Percentiles rank a stretch among this genome's conserved stretches.
Conservation (phyloP, 148 eudicot genomes). For the Pouteria glomerata region DNA sequence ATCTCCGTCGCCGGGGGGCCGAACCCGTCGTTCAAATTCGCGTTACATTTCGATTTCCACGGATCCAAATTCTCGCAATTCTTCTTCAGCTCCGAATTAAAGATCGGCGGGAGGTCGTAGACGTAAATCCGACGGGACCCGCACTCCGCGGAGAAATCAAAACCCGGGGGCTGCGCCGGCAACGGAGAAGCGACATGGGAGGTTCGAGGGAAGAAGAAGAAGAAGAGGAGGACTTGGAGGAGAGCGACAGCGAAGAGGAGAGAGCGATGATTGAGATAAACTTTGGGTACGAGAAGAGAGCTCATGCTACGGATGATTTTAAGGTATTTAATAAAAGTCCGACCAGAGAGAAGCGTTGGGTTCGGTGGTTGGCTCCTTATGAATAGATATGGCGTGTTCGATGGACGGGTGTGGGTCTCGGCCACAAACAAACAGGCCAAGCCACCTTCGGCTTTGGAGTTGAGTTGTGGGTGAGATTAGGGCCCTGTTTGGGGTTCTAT, state of each 20-base stretch:
- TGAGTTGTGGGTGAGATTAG: no score
- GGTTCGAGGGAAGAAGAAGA: background rate
- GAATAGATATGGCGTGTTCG: no score
- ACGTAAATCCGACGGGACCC: constrained; percentile 43
- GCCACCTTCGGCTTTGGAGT: no score
- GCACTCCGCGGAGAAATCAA: constrained; percentile 21
- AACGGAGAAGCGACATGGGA: no score
- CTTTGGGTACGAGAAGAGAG: background rate
- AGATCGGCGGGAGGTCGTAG: constrained; percentile 52
- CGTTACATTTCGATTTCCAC: constrained; percentile 49
- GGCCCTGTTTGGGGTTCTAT: no score
- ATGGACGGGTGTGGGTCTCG: no score
- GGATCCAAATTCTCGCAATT: constrained; percentile 53
- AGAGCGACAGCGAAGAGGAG: constrained; percentile 3
- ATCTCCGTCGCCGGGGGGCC: constrained; percentile 35
- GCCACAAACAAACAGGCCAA: no score
- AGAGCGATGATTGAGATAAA: background rate
- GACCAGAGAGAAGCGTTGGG: no score
- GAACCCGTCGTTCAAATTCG: constrained; percentile 50
- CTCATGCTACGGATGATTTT: no score
- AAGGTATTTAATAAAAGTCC: no score
- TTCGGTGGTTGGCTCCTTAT: no score
- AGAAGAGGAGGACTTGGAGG: constrained; percentile 9
- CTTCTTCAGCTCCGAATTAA: constrained; percentile 40
- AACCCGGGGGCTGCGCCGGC: background rate